These are phyloP conservation scores for Diaporthe velutina DNA, from an alignment of 2,329 filamentous ascomycete species.

Conservation along the genomic window DNA sequence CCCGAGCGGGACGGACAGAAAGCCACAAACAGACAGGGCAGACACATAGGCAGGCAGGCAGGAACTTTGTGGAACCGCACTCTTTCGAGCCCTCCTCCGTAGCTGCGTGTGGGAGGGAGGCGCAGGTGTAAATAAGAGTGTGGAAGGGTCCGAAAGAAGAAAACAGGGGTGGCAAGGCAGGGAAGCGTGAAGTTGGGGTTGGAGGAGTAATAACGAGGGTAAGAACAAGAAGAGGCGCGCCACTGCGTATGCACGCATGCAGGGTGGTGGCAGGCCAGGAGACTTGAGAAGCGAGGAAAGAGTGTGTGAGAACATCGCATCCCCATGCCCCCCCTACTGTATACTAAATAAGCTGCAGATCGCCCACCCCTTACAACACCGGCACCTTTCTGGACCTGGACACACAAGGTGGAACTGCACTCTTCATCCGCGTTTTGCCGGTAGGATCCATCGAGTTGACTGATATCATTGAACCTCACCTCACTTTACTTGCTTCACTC, in stretches of 20 bases:
- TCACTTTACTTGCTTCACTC: conserved; percentile 1
- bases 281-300: not conserved
- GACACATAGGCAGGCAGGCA: not conserved
- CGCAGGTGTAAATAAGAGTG: not conserved
- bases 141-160: conserved; percentile 5
- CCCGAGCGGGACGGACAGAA: conserved; percentile 28
- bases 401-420: conserved; percentile 23
- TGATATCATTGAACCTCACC: conserved; percentile 22
- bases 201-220: not conserved
- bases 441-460: conserved; percentile 3
- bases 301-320: conserved; percentile 2
- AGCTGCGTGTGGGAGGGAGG: not conserved
- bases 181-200: conserved; percentile 11
- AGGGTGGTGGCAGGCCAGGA: conserved; percentile 20
- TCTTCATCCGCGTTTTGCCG: conserved; percentile 31
- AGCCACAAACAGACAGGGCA: conserved; percentile 9
- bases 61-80: conserved; percentile 22
- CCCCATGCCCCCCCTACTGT: not conserved
- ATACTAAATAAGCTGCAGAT: conserved; percentile 34
- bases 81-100: not conserved
- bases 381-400: conserved; percentile 7
- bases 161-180: not conserved
- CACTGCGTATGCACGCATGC: conserved; percentile 23
- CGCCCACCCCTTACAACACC: conserved; percentile 25
- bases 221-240: not conserved